Percentiles rank a stretch among this genome's conserved stretches.
phyloP scores from a whole-genome alignment of 495 filamentous ascomycete species.

The Bacidia gigantensis region DNA sequence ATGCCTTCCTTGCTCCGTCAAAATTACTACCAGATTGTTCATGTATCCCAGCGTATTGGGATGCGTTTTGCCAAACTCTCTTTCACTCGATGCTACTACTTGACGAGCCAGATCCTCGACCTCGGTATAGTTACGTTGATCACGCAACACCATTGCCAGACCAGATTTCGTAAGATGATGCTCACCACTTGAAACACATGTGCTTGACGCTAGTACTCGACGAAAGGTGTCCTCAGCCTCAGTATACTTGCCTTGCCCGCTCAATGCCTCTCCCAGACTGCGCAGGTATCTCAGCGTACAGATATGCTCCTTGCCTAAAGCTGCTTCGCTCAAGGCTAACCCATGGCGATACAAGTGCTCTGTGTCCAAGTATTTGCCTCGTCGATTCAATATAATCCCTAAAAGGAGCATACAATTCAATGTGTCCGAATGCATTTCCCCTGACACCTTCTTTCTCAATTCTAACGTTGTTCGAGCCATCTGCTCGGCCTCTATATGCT shows the following conservation, averaged over 20 bases:
- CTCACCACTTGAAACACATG: constrained; percentile 23
- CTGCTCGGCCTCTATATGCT: not conserved
- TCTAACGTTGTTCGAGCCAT: constrained; percentile 17
- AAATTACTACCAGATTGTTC: constrained; percentile 14
- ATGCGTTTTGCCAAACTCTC: constrained; percentile 20
- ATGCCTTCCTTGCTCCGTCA: not conserved
- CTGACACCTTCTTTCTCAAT: constrained; percentile 18
- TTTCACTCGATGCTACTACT: constrained; percentile 17
- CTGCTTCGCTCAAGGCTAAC: constrained; percentile 19
- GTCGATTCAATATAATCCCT: not conserved
- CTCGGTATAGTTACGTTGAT: constrained; percentile 4
- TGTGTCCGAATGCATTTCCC: constrained; percentile 20
- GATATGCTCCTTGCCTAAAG: constrained; percentile 22
- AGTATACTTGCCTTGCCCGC: not conserved
- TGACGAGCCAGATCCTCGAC: constrained; percentile 20
- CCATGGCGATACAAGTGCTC: constrained; percentile 6
- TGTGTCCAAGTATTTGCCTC: not conserved
- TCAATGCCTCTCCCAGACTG: constrained; percentile 11
- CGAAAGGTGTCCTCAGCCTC: constrained; percentile 23
- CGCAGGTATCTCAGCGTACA: constrained; percentile 17
- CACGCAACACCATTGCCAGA: constrained; percentile 8
- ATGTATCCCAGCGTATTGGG: constrained; percentile 20
- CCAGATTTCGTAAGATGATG: too few relatives aligned
- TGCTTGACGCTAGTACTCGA: constrained; percentile 13
- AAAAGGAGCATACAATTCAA: constrained; percentile 18